Conservation (phyloP, 306 rosid species). For the Trichosanthes truncata region DNA sequence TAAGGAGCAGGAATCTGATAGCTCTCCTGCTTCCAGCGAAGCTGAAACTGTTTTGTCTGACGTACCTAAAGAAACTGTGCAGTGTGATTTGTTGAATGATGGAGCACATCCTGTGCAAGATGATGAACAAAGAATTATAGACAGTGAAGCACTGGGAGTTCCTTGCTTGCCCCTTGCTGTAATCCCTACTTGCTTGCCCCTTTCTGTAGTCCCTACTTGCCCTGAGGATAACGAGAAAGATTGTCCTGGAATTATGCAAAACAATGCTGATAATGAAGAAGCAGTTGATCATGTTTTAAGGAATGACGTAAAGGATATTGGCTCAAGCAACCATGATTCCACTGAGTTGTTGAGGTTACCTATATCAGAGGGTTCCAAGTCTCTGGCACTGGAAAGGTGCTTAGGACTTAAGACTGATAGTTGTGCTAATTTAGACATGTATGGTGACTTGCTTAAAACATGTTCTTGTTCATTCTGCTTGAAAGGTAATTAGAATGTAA, state of each 20-base stretch:
- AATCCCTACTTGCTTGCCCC: constrained; percentile 9
- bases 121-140: neutral
- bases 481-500: constrained; percentile 41
- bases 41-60: constrained; percentile 3
- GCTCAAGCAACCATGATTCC: constrained; percentile 11
- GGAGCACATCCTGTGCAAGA: neutral
- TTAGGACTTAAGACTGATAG: constrained; percentile 24
- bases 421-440: constrained; percentile 12
- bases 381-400: constrained; percentile 48
- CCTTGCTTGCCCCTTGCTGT: constrained; percentile 16
- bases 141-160: constrained; percentile 22
- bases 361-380: constrained; percentile 25
- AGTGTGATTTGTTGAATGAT: constrained; percentile 8
- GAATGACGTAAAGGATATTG: constrained; percentile 18
- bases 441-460: constrained; percentile 31
- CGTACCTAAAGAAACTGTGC: neutral
- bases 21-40: constrained; percentile 21
- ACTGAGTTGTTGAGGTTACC: constrained; percentile 22
- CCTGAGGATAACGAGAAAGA: constrained; percentile 12
- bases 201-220: constrained; percentile 2
- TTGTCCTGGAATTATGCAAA: constrained; percentile 13
- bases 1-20: constrained; percentile 15
- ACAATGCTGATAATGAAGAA: constrained; percentile 15
- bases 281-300: constrained; percentile 13
- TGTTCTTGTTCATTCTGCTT: constrained; percentile 83